phyloP scores from a whole-genome alignment of 768 basidiomycete genomes.

The Phlebiopsis flavidoalba region DNA sequence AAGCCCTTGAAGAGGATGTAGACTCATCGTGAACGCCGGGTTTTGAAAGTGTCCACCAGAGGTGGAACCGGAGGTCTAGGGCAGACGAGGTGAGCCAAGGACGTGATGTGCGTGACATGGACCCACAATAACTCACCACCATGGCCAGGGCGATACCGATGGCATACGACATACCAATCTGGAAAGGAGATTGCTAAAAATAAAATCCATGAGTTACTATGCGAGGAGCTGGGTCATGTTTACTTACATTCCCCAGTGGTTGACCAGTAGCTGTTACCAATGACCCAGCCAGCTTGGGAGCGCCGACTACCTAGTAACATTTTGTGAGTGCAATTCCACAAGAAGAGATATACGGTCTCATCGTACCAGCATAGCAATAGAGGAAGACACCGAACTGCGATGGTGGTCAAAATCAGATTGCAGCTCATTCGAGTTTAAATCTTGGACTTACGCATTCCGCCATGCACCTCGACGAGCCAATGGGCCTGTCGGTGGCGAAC shows the following conservation, averaged over 20 bases:
- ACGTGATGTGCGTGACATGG: not conserved
- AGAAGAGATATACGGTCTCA: not conserved
- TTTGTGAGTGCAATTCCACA: not conserved
- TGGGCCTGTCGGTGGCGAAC: constrained; percentile 25
- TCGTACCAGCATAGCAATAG: constrained; percentile 24
- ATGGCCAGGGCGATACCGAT: constrained; percentile 35
- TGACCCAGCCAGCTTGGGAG: constrained; percentile 24
- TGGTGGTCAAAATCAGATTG: not conserved
- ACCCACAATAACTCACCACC: constrained; percentile 10
- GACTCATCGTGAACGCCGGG: constrained; percentile 55
- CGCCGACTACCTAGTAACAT: constrained; percentile 31
- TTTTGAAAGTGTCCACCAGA: constrained; percentile 39
- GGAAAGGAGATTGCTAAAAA: constrained; percentile 26
- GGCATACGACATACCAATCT: constrained; percentile 32
- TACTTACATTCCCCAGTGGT: constrained; percentile 24
- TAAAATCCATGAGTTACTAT: not conserved
- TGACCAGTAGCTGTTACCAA: constrained; percentile 21
- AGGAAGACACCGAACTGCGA: constrained; percentile 24
- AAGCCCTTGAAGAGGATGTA: constrained; percentile 51
- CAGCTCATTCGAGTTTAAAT: not conserved
- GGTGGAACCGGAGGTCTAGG: constrained; percentile 16
- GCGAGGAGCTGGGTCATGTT: not conserved
- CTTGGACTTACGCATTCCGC: constrained; percentile 22
- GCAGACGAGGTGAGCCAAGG: not conserved
- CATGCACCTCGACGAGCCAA: constrained; percentile 27